These are phyloP conservation scores for Melampsora abietis-canadensis DNA, from an alignment of 1,284 basidiomycete genomes.

Conservation along the genomic window DNA sequence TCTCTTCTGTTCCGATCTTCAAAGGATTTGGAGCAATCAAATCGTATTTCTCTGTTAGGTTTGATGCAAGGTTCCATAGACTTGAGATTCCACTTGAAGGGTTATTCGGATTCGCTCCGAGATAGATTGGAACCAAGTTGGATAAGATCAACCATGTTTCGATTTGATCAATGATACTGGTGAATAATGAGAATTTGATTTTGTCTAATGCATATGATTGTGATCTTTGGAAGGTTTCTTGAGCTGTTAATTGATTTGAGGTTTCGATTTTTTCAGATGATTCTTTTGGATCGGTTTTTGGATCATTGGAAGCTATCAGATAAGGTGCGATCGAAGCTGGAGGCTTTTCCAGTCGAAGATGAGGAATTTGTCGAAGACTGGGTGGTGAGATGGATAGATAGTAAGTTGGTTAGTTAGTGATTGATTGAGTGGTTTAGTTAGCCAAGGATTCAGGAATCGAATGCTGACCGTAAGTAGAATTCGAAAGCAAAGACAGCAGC, in stretches of 20 bases:
- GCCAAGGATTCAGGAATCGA: too few species aligned
- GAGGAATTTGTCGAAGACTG: conserved; percentile 76
- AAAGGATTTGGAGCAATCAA: conserved; percentile 42
- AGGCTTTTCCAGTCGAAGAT: conserved; percentile 73
- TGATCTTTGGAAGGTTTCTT: conserved; percentile 77
- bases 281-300: not conserved
- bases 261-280: not conserved
- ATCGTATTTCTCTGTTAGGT: conserved; percentile 34
- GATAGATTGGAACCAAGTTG: conserved; percentile 46
- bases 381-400: not conserved
- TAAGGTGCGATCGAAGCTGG: conserved; percentile 71
- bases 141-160: conserved; percentile 58
- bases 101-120: conserved; percentile 49
- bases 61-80: conserved; percentile 45
- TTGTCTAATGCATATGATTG: conserved; percentile 90
- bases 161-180: conserved; percentile 68
- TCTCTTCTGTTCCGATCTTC: conserved; percentile 57
- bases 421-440: not conserved
- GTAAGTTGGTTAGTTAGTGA: not conserved
- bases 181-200: conserved; percentile 74
- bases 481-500: conserved; percentile 79
- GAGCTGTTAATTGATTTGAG: conserved; percentile 49
- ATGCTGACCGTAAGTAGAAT: conserved; percentile 64
- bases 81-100: conserved; percentile 16
- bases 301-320: conserved; percentile 55